Evolutionary conservation across 2,329 filamentous ascomycete species (phyloP), one percentile per base, ranked within the genome.

Genomic region (Hymenoscyphus fructigenus): DNA sequence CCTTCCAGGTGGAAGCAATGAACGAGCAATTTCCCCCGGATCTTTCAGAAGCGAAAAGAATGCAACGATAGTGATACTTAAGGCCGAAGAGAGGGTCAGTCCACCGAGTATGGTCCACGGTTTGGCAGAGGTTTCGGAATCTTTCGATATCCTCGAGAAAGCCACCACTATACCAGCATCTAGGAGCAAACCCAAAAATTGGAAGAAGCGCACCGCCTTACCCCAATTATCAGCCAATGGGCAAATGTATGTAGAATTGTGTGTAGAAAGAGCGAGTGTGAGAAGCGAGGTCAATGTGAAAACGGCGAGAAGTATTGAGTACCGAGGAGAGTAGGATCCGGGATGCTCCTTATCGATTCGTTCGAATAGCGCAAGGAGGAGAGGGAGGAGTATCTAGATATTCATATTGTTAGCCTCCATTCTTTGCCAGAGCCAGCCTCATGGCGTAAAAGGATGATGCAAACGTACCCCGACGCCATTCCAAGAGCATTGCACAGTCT

Each of bases 171-270:
- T 63, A 10, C 34, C 57, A 55, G 65, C 47, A 44, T 67, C 65
- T 28, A 67, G 50, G n/a, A 62, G 6, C n/a, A 67, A 20, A 9
- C 60, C 59, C 44, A 65, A 36, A 32, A 34, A 32, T 62, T 67
- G 65, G 47, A 57, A 41, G n/a, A 60, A 29, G 5, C 55, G 65
- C 17, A 65, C 55, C 12, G 41, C 26, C 7, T 23, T 53, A 5
- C 50, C 36, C 57, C 47, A 60, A 2, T 61, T 53, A 15, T 57
- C 41, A 41, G 56, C 56, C 38, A 41, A 20, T 2, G 65, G 62
- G 60, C 65, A 67, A n/a, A 67, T 67, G 26, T 65, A 67, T 36
- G 62, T 67, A 15, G 65, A 65, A 38, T 41, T 47, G 15, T 62
- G 57, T 17, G 62, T 55, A 17, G 60, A 62, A 7, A 61, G n/a